These are phyloP conservation scores for Boletus barrowsii DNA, from an alignment of 768 basidiomycete genomes.

Conservation along the genomic window DNA sequence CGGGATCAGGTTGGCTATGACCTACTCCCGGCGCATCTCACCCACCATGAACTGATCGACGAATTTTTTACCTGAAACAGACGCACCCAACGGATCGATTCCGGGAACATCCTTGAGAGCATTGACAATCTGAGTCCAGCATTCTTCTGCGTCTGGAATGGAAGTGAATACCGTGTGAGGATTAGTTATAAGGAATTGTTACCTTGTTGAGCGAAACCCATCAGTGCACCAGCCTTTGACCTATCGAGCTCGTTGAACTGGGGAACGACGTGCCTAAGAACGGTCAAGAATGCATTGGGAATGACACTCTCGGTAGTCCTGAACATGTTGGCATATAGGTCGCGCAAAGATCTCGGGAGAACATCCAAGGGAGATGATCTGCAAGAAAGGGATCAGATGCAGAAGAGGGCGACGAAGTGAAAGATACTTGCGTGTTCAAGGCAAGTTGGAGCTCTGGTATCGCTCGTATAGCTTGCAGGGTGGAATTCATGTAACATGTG, in stretches of 20 bases:
- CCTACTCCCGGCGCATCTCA: conserved; percentile 67
- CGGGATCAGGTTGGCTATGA: neutral
- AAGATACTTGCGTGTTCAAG: conserved; percentile 50
- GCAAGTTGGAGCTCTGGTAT: conserved; percentile 86
- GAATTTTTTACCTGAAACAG: conserved; percentile 49
- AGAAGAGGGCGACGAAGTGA: neutral
- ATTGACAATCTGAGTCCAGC: conserved; percentile 73
- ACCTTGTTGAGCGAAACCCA: conserved; percentile 81
- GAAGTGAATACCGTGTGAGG: neutral
- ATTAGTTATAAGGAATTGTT: neutral
- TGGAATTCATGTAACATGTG: conserved; percentile 98
- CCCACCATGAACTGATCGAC: conserved; percentile 82
- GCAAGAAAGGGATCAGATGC: neutral
- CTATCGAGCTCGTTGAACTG: conserved; percentile 82
- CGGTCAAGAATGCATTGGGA: conserved; percentile 64
- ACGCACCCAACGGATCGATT: conserved; percentile 28
- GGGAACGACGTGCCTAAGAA: conserved; percentile 75
- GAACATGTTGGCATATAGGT: conserved; percentile 71
- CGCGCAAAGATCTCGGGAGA: conserved; percentile 54
- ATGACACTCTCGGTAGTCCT: conserved; percentile 73
- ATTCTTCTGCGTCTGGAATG: conserved; percentile 87
- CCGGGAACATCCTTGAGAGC: conserved; percentile 70
- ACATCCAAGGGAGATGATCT: conserved; percentile 40
- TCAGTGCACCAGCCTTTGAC: conserved; percentile 37
- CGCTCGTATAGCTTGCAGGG: conserved; percentile 88